Evolutionary conservation across 192 early-diverging fungal genomes (phyloP).

Genomic region (Chytriomyces hyalinus): DNA sequence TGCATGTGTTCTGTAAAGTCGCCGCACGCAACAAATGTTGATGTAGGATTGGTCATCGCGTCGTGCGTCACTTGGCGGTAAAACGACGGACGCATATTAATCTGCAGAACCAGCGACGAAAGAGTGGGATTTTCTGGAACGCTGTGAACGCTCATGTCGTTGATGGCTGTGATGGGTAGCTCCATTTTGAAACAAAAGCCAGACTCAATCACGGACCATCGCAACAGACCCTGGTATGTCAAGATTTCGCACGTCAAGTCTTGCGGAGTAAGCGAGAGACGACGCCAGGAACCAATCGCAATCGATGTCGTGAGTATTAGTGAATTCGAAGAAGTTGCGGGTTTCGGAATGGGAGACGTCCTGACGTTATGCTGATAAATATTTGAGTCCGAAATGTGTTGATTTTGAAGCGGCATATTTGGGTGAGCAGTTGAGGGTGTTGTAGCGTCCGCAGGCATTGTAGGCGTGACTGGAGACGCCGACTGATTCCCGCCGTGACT

Average conservation of each 20-base stretch:
- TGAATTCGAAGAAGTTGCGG: not conserved
- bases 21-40: slow-evolving; percentile 18
- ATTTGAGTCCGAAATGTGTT: not conserved
- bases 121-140: slow-evolving; percentile 20
- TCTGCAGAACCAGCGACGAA: slow-evolving; percentile 24
- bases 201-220: slow-evolving; percentile 35
- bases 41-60: not conserved
- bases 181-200: slow-evolving; percentile 33
- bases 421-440: not conserved
- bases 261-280: slow-evolving; percentile 19
- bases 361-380: not conserved
- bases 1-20: slow-evolving; percentile 30
- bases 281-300: slow-evolving; percentile 33
- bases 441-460: not conserved
- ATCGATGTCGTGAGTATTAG: slow-evolving; percentile 16
- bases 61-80: slow-evolving; percentile 17
- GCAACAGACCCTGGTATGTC: not conserved
- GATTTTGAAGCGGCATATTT: not conserved
- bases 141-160: slow-evolving; percentile 16
- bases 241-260: slow-evolving; percentile 27
- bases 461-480: not conserved
- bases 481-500: not conserved
- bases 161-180: slow-evolving; percentile 23
- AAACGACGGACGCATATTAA: slow-evolving; percentile 18
- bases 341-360: not conserved